Evolutionary conservation across 306 rosid species (phyloP).

Genomic region (Rubus parviflorus): DNA sequence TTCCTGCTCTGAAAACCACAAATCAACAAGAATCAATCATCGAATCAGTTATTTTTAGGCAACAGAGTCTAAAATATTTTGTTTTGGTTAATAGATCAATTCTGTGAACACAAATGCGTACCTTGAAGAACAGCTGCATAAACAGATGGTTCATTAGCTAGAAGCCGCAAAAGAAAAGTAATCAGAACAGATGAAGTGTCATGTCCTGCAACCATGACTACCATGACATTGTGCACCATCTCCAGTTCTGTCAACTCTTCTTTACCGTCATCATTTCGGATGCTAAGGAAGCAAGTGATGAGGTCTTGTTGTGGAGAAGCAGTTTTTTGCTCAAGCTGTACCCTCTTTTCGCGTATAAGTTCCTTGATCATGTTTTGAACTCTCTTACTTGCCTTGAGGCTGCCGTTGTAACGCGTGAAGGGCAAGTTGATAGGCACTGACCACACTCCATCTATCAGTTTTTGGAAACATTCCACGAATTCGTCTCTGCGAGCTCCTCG

Average conservation of each 20-base stretch:
- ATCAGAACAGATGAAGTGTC: conserved; percentile 66
- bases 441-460: conserved; percentile 61
- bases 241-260: conserved; percentile 55
- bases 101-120: conserved; percentile 13
- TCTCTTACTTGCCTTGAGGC: conserved; percentile 56
- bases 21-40: background rate
- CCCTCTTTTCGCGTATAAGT: conserved; percentile 44
- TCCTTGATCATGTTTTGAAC: conserved; percentile 47
- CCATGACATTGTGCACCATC: conserved; percentile 52
- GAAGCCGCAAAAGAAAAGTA: conserved; percentile 51
- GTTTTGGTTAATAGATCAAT: too few species aligned
- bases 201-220: conserved; percentile 73
- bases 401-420: conserved; percentile 61
- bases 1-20: conserved; percentile 60
- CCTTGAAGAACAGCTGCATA: conserved; percentile 66
- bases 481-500: conserved; percentile 52
- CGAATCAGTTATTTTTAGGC: background rate
- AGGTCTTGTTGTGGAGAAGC: conserved; percentile 54
- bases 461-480: conserved; percentile 37
- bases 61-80: background rate
- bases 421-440: conserved; percentile 66
- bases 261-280: conserved; percentile 32
- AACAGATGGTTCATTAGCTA: conserved; percentile 54
- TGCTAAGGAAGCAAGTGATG: conserved; percentile 59
- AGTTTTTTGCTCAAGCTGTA: conserved; percentile 32